Conservation (phyloP, 345 rosid species). For the Melastoma malabathricum region DNA sequence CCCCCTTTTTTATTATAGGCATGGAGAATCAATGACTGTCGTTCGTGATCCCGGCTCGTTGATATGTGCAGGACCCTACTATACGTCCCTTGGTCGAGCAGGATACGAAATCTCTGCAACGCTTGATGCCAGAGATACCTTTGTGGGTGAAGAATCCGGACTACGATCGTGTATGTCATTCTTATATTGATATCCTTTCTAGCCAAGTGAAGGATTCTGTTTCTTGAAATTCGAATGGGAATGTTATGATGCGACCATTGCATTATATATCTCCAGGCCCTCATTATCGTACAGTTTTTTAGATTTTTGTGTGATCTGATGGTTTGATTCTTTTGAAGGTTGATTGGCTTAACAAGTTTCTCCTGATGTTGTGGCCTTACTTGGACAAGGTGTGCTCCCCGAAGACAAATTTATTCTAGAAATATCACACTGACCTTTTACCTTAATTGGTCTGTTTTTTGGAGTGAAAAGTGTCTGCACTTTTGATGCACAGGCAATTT, state of each 20-base stretch:
- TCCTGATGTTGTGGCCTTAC: constrained; percentile 84
- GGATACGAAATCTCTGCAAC: constrained; percentile 48
- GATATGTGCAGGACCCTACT: constrained; percentile 50
- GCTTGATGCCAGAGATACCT: constrained; percentile 79
- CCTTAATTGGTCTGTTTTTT: constrained; percentile 1
- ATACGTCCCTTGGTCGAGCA: constrained; percentile 62
- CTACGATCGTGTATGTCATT: constrained; percentile 66
- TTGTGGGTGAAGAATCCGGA: constrained; percentile 95
- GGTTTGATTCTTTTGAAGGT: constrained; percentile 30
- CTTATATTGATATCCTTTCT: constrained; percentile 2
- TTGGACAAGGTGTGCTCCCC: constrained; percentile 47
- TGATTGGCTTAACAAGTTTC: constrained; percentile 87
- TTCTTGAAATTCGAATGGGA: neutral
- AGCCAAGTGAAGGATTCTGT: neutral
- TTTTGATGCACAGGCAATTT: constrained; percentile 51
- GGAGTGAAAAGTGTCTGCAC: constrained; percentile 8
- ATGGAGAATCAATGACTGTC: neutral
- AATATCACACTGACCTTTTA: constrained; percentile 3
- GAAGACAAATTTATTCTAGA: neutral
- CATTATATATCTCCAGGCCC: too few relatives aligned
- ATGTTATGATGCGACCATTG: too few relatives aligned
- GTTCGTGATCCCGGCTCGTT: neutral
- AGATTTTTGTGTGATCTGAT: neutral
- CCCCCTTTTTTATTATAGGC: too few relatives aligned
- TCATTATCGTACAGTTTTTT: neutral